Conservation (phyloP, 1,284 basidiomycete genomes). For the Naganishia cerealis region DNA sequence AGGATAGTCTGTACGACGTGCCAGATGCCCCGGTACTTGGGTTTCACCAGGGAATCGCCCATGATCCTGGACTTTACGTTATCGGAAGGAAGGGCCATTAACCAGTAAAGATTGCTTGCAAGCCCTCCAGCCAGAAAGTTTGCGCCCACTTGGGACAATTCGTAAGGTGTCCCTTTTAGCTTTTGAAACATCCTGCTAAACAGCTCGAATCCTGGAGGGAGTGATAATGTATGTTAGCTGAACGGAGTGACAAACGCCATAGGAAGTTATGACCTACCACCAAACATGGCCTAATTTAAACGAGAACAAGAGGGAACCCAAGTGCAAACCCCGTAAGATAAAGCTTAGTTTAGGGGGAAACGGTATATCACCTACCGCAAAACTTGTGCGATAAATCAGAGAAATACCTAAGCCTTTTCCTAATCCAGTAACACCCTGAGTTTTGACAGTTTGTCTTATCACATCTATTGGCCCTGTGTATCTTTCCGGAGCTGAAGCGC, state of each 20-base stretch:
- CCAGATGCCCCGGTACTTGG: conserved; percentile 45
- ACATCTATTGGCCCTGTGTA: conserved; percentile 51
- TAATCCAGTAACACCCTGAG: conserved; percentile 50
- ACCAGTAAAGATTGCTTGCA: conserved; percentile 53
- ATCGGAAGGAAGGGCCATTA: conserved; percentile 49
- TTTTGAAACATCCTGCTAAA: conserved; percentile 52
- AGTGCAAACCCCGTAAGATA: not conserved
- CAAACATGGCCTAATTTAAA: conserved; percentile 47
- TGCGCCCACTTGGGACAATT: conserved; percentile 44
- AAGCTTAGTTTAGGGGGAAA: not conserved
- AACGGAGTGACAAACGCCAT: not conserved
- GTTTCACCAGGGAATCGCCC: conserved; percentile 49
- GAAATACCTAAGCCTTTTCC: conserved; percentile 51
- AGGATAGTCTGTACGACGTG: conserved; percentile 47
- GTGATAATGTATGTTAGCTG: not conserved
- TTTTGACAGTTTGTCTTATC: conserved; percentile 46
- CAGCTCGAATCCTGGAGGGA: conserved; percentile 48
- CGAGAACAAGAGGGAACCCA: not conserved
- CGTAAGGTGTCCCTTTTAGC: conserved; percentile 51
- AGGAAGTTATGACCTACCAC: conserved; percentile 40
- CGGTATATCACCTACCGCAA: conserved; percentile 39
- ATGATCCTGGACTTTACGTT: conserved; percentile 54
- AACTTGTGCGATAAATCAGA: conserved; percentile 51
- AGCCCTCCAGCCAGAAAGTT: conserved; percentile 54
- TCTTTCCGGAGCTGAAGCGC: conserved; percentile 1